Conservation (phyloP, 148 eudicot genomes). For the Arbutus unedo region DNA sequence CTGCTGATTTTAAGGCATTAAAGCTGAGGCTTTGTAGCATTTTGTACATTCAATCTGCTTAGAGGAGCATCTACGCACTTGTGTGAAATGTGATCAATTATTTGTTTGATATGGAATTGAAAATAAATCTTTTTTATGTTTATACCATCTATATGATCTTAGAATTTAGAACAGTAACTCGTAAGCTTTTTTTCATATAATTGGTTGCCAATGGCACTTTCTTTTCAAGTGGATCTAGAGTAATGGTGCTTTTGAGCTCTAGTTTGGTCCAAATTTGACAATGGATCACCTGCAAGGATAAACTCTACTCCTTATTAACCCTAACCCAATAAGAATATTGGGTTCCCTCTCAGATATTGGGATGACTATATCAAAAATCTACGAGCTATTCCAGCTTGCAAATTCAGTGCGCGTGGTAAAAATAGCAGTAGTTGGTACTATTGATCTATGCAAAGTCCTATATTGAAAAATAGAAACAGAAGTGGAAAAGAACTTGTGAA, state of each 20-base stretch:
- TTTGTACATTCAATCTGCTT: not conserved
- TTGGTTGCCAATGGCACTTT: not conserved
- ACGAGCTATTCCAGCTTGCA: not conserved
- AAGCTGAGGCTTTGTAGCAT: not conserved
- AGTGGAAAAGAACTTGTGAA: not conserved
- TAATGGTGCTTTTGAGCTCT: not conserved
- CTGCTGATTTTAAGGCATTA: not conserved
- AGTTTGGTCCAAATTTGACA: not conserved
- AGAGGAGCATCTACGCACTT: not conserved
- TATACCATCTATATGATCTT: not conserved
- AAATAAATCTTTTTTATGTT: not conserved
- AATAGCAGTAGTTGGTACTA: not conserved
- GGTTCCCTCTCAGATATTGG: not conserved
- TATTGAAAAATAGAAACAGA: not conserved
- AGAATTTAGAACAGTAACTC: not conserved
- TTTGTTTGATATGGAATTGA: not conserved
- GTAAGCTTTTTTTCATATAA: not conserved
- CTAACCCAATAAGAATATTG: not conserved
- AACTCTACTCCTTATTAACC: not conserved
- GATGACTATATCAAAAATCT: not conserved
- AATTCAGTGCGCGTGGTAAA: not conserved
- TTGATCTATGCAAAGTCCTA: not conserved
- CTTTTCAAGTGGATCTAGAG: not conserved
- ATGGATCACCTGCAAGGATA: not conserved
- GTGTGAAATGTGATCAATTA: conserved; percentile 2